These are phyloP conservation scores for Aspergillus conjunctus DNA, from an alignment of 495 filamentous ascomycete species.

Conservation along the genomic window DNA sequence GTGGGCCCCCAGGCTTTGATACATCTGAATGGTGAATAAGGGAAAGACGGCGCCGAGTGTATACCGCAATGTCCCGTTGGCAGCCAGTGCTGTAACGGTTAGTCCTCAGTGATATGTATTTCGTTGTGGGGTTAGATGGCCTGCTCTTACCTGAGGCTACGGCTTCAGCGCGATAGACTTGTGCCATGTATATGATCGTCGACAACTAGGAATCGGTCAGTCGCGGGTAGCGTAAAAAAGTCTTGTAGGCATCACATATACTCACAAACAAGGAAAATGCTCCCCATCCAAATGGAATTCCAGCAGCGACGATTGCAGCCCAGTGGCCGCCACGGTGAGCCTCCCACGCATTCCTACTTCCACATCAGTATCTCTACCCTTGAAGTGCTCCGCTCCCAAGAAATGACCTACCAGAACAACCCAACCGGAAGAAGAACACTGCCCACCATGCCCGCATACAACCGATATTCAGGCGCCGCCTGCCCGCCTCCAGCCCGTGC, in stretches of 20 bases:
- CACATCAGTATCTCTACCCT: background rate
- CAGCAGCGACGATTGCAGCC: constrained; percentile 9
- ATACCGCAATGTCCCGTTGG: background rate
- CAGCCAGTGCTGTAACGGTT: background rate
- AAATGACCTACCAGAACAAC: constrained; percentile 5
- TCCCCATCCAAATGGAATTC: constrained; percentile 14
- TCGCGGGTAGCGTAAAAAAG: background rate
- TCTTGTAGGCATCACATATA: background rate
- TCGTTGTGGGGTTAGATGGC: too few species aligned
- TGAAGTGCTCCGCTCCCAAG: background rate
- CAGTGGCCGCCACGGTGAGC: constrained; percentile 12
- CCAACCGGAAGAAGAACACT: constrained; percentile 12
- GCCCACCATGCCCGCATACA: constrained; percentile 14
- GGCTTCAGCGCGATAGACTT: constrained; percentile 8
- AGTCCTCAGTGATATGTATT: background rate
- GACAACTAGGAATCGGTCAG: constrained; percentile 1
- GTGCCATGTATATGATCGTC: constrained; percentile 5
- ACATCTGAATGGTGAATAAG: constrained; percentile 5
- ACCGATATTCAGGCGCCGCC: constrained; percentile 6
- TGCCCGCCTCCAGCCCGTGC: background rate
- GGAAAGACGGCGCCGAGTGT: background rate
- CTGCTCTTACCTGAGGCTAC: constrained; percentile 6
- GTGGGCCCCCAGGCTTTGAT: constrained; percentile 3
- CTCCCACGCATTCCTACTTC: constrained; percentile 6
- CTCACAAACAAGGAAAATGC: constrained; percentile 15